A percentile compares a stretch with the other conserved stretches of the same genome.
These are phyloP conservation scores for Macrolepiota albuminosa DNA, from an alignment of 768 basidiomycete species.

Conservation along the genomic window DNA sequence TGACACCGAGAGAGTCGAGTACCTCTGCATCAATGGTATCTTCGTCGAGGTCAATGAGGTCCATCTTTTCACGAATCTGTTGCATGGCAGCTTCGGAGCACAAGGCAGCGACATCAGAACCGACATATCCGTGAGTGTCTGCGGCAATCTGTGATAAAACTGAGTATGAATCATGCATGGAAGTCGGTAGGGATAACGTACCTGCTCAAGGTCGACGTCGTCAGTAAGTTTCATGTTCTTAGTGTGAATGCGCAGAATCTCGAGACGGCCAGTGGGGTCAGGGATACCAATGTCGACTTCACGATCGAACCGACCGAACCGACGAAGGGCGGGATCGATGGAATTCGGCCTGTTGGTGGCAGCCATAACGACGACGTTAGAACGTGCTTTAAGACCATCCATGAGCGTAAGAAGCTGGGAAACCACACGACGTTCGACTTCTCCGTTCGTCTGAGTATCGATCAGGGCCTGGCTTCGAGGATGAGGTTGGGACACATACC, in stretches of 20 bases:
- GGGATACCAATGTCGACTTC: conserved; percentile 99
- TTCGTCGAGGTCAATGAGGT: conserved; percentile 90
- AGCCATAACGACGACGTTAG: conserved; percentile 99
- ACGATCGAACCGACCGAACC: conserved; percentile 98
- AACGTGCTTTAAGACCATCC: conserved; percentile 98
- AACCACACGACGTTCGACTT: conserved; percentile 98
- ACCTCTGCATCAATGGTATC: conserved; percentile 99
- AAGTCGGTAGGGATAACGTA: conserved; percentile 20
- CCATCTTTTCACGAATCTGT: conserved; percentile 99
- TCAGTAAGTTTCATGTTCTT: conserved; percentile 99
- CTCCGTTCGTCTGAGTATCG: conserved; percentile 84
- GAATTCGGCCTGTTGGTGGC: conserved; percentile 99
- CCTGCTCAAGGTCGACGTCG: conserved; percentile 96
- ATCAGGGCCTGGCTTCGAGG: not conserved
- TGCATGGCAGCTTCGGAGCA: conserved; percentile 99
- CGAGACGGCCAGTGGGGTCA: conserved; percentile 97
- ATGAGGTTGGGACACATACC: conserved; percentile 36
- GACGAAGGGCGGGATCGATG: conserved; percentile 96
- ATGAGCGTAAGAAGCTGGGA: conserved; percentile 98
- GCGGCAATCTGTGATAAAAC: conserved; percentile 76
- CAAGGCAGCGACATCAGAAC: conserved; percentile 94
- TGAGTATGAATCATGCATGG: not conserved
- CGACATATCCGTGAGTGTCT: conserved; percentile 99
- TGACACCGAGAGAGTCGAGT: conserved; percentile 96
- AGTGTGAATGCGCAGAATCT: conserved; percentile 98